Base-by-base conservation (phyloP, 2,329 filamentous ascomycete species). In the Alternaria consortialis region DNA sequence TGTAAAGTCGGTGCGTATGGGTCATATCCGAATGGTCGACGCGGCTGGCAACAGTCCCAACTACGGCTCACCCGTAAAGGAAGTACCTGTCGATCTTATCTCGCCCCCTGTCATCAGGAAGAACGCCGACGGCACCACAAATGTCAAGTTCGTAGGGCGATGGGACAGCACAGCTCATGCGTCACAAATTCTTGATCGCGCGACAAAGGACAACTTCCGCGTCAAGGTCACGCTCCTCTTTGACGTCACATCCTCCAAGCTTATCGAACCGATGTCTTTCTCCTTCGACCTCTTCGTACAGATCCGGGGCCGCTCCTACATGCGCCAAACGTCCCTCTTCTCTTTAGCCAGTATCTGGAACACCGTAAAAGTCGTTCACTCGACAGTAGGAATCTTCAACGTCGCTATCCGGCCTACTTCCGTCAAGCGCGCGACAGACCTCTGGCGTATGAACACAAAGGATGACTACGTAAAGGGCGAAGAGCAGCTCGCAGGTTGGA, bases 381-480 rank as follows among this genome's bases (percentile, higher is more conserved):
- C 94, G 7, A 92, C 91, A 0, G 92, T 92, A 20, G 89, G 88
- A 44, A 92, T 97, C 60, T 99, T 97, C 79, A 93, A 92, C 1
- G 83, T 98, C 51, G 89, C 89, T 6, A 90, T 98, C 78, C 90
- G 93, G 31, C 95, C 95, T 0, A 90, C 92, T 7, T 93, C 93
- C 3, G 93, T 97, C 52, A 97, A 97, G 80, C 88, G 92, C 47
- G 92, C 93, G 0, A 93, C 93, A 3, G 95, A 99, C 76, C 84
- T 99, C 12, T 99, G 95, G 95, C 88, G 95, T 56, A 93, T 98
- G 88, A 96, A 93, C 77, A 98, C 94, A 15, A 90, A 92, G 61
- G 91, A 97, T 72, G 93, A 97, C 77, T 98, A 97, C 74, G 92
- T 99, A 71, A 97, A 97, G 78, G 95, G 95, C 56, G 94, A 99